Base-by-base conservation (phyloP, 352 stramenopile species). In the Peronosclerospora sorghi region DNA sequence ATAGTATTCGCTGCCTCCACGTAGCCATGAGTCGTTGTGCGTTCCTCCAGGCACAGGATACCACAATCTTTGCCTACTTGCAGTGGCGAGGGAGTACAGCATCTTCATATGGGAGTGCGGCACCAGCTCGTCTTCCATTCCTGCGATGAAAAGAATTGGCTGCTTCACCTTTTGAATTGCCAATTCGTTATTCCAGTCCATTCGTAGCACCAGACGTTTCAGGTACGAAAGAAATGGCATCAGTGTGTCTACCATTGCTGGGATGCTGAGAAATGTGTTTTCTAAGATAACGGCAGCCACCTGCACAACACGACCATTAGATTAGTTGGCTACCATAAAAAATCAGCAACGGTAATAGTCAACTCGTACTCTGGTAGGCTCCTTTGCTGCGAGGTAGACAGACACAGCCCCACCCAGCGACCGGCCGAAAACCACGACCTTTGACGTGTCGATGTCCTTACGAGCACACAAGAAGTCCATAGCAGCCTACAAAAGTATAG, bases 211-310 rank as follows among this genome's bases (percentile, higher is more conserved):
- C 10, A 97, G 46, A 1, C 66, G 53, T 64, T 97, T 97, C 26
- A 97, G 48, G 27, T 87, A 86, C 18, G 75, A 65, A 8, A 98
- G 49, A 19, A 86, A 75, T 3, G 90, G 92, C 80, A 98, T 94
- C 27, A 98, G 42, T 36, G 79, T 62, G 68, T 97, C 87, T 1
- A 98, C 87, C 87, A 97, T 98, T 1, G 75, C 58, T 1, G 76
- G 76, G 44, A 98, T 97, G 44, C 71, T 95, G 12, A 91, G 55
- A 54, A 98, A 97, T 9, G 92, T 97, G 56, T 98, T 98, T 55
- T 98, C 92, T 9, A 97, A 53, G 30, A 97, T 79, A 17, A 98
- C 56, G 19, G 78, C 92, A 13, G 82, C 83, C 23, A 97, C 51
- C 78, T 91, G 18, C 3, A 51, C 17, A 19, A 43, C 2, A 52